phyloP scores from a whole-genome alignment of 106 monocot species.

The Phalaenopsis aphrodite region DNA sequence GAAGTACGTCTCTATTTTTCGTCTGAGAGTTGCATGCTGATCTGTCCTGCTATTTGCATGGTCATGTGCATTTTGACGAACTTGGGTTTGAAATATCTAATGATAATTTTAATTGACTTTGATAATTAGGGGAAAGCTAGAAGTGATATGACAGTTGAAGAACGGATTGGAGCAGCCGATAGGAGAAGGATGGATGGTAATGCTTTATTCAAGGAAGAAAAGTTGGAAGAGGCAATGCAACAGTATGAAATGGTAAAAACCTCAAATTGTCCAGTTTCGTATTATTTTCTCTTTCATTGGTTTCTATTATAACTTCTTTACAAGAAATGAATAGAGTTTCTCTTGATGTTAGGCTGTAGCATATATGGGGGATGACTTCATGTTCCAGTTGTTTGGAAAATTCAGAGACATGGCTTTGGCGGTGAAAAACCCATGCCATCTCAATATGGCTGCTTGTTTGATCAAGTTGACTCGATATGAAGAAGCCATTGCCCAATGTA shows the following conservation, averaged over 20 bases:
- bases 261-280: neutral
- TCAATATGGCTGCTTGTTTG: constrained; percentile 87
- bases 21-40: neutral
- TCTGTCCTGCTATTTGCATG: neutral
- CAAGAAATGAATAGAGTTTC: neutral
- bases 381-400: constrained; percentile 99
- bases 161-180: constrained; percentile 93
- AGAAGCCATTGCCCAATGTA: constrained; percentile 93
- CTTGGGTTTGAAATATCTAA: neutral
- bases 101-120: constrained; percentile 6
- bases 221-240: constrained; percentile 92
- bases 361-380: constrained; percentile 99
- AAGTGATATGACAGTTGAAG: constrained; percentile 97
- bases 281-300: neutral
- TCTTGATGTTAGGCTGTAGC: constrained; percentile 72
- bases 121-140: constrained; percentile 77
- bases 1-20: constrained; percentile 40
- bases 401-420: constrained; percentile 96
- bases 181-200: constrained; percentile 82
- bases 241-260: constrained; percentile 93
- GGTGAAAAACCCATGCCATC: constrained; percentile 97
- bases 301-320: neutral
- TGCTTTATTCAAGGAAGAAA: constrained; percentile 72
- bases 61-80: neutral
- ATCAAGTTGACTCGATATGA: constrained; percentile 76